These are phyloP conservation scores for Usnea hakonensis DNA, from an alignment of 495 filamentous ascomycete species.

Conservation along the genomic window DNA sequence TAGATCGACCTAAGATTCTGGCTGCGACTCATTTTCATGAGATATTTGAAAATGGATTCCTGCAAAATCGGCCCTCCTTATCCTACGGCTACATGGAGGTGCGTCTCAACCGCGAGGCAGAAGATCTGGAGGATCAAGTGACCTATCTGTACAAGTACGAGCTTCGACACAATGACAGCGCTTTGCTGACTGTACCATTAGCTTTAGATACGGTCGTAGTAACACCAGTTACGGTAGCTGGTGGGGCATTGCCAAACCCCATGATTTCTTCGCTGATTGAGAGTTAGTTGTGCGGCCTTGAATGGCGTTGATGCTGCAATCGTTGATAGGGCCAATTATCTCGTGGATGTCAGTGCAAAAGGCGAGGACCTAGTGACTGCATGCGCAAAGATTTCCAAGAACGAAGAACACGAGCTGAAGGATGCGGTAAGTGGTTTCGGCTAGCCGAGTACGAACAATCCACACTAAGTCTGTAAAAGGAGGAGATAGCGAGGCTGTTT, in stretches of 20 bases:
- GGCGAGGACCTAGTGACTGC: slow-evolving; percentile 69
- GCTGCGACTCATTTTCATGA: slow-evolving; percentile 93
- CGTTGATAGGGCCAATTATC: slow-evolving; percentile 65
- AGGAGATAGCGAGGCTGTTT: slow-evolving; percentile 23
- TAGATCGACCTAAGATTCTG: slow-evolving; percentile 70
- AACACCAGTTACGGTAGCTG: slow-evolving; percentile 76
- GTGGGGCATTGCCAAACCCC: slow-evolving; percentile 26
- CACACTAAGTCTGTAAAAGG: slow-evolving; percentile 7
- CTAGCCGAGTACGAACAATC: background rate
- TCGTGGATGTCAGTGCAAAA: slow-evolving; percentile 58
- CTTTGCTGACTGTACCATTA: slow-evolving; percentile 17
- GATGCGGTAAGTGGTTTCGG: slow-evolving; percentile 42
- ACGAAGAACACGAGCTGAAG: slow-evolving; percentile 53
- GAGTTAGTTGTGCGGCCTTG: slow-evolving; percentile 61
- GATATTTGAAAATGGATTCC: slow-evolving; percentile 69
- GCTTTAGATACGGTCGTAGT: slow-evolving; percentile 57
- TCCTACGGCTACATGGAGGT: slow-evolving; percentile 84
- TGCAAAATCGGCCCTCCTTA: slow-evolving; percentile 51
- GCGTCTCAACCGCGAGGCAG: slow-evolving; percentile 53
- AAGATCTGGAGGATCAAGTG: slow-evolving; percentile 61
- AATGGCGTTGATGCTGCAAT: slow-evolving; percentile 71
- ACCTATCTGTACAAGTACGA: slow-evolving; percentile 76
- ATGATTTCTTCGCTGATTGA: slow-evolving; percentile 7
- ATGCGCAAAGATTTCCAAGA: slow-evolving; percentile 54
- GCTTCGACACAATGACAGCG: background rate